Evolutionary conservation across 2,329 filamentous ascomycete genomes (phyloP), one percentile per base, ranked within the genome.

Genomic region (Claviceps humidiphila): DNA sequence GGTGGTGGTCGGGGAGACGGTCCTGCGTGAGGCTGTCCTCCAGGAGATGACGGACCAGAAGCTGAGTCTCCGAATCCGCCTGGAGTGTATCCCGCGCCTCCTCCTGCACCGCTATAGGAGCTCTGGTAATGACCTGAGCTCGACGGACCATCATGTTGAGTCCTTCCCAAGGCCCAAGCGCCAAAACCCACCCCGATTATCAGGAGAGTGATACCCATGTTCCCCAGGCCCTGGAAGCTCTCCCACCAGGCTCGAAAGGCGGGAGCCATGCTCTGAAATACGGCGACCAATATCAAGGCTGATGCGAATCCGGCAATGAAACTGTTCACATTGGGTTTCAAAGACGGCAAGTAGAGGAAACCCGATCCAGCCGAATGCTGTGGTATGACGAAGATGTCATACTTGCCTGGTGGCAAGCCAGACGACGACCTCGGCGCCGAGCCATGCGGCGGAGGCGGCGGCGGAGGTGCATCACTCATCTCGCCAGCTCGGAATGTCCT

Each of bases 361-460:
- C 91, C 91, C 0, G 83, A 81, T 51, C 91, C 91, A 6, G 90
- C 78, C 11, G 89, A 91, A 67, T 95, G 89, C 47, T 90, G 88
- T 7, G 91, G 91, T 62, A 97, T 90, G 66, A 96, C 85, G 72
- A 96, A 96, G 64, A 97, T 95, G 72, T 97, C 91, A 69, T 95
- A 97, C 65, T 93, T 94, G 52, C 91, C 90, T 1, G 86, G 77
- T 2, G 91, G 91, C 47, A 96, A 74, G 53, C 86, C 85, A 16
- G 74, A 68, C 39, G 80, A 75, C 40, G 80, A 75, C 66, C 84
- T 84, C 49, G 88, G 86, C 59, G 82, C 84, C 63, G 82, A 77
- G 68, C 89, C 89, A 71, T 95, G 89, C 57, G 88, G 89, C 64
- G 89, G 89, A 58, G 87, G 87, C 59, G 88, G 87, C 59, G 88